Evolutionary conservation across 2,329 filamentous ascomycete species (phyloP), one percentile per base, ranked within the genome.

Genomic region (Tolypocladium ophioglossoides): DNA sequence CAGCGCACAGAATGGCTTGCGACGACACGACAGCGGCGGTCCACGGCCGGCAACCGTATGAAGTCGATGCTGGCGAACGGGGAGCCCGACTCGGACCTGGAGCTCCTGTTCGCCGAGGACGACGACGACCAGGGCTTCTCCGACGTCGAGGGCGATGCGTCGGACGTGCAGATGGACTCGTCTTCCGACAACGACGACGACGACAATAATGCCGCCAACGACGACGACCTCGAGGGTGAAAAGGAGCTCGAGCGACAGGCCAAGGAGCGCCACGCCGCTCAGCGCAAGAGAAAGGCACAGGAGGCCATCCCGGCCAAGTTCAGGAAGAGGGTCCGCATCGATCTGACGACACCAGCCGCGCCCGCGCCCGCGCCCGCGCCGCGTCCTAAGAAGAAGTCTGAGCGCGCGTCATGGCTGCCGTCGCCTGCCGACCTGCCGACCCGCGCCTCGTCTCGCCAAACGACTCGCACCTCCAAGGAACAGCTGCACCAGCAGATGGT

Each of bases 41-140:
- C 85, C 14, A 95, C 88, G 0, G 91, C 91, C 22, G 91, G 91
- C 55, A 91, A 90, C 67, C 84, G 89, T 59, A 87, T 95, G 78
- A 85, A 87, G 62, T 82, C 83, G 51, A 82, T 95, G 66, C 75
- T 94, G 48, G 83, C 87, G 53, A 85, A 85, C 60, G 87, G 90
- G 65, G 84, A 85, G 57, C 84, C 84, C 49, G 84, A 83, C 58
- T 78, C 78, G 32, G 82, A 85, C 51, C 78, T 89, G n/a, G 84
- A 87, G 61, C 74, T 89, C 2, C 77, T 90, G n/a, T 90, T 90
- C 62, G 83, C 84, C 58, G 85, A 89, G 66, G 83, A 86, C 56
- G 88, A 82, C 54, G 77, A 86, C 55, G 84, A 87, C 62, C 76
- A 76, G 55, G 79, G 86, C 57, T 86, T 91, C 70, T 84, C 82